phyloP scores from a whole-genome alignment of 768 basidiomycete genomes.

The Russula compacta region DNA sequence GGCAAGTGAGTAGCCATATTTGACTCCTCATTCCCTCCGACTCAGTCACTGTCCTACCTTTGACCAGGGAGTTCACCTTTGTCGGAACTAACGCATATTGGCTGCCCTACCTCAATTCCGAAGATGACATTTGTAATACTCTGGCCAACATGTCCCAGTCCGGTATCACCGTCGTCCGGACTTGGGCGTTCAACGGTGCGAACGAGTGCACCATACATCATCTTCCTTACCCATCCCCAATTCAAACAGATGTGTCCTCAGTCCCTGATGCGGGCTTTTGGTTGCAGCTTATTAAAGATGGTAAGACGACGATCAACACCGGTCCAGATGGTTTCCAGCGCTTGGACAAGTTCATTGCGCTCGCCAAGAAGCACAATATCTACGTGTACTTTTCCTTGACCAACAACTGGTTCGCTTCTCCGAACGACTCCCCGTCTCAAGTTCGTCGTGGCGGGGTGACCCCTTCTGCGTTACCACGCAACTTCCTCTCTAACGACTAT shows the following conservation, averaged over 20 bases:
- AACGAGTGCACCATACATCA: neutral
- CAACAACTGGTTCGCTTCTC: constrained; percentile 20
- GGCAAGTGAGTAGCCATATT: constrained; percentile 5
- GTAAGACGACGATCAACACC: constrained; percentile 44
- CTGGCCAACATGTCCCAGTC: constrained; percentile 47
- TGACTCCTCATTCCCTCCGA: neutral
- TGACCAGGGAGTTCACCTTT: constrained; percentile 28
- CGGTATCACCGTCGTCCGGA: constrained; percentile 50
- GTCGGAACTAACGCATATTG: constrained; percentile 61
- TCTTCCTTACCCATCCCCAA: neutral
- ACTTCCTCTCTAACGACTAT: constrained; percentile 26
- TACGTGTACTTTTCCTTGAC: constrained; percentile 24
- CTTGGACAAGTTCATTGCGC: constrained; percentile 46
- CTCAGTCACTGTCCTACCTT: neutral
- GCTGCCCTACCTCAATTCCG: constrained; percentile 45
- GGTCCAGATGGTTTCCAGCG: constrained; percentile 56
- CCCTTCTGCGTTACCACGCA: constrained; percentile 21
- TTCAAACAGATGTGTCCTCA: constrained; percentile 13
- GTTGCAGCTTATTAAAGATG: constrained; percentile 54
- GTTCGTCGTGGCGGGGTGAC: neutral
- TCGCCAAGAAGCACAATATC: constrained; percentile 46
- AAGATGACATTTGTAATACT: constrained; percentile 48
- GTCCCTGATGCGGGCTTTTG: constrained; percentile 44
- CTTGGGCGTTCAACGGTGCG: constrained; percentile 67
- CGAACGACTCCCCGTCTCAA: neutral